Conservation (phyloP, 1,284 basidiomycete genomes). For the Wolfiporia cocos region DNA sequence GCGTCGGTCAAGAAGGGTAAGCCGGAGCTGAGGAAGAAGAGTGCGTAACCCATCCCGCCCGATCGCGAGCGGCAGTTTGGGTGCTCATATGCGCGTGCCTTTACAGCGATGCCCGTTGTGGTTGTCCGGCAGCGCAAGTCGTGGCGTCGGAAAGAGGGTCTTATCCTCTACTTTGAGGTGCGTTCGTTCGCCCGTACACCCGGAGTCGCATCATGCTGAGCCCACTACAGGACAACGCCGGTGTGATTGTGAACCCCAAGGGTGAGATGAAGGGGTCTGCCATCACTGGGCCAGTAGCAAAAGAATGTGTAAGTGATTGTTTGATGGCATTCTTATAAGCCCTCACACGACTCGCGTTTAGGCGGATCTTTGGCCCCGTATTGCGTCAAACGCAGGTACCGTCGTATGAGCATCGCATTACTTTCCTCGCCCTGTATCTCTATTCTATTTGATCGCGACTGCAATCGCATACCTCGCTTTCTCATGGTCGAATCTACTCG, state of each 20-base stretch:
- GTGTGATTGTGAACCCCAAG: conserved; percentile 98
- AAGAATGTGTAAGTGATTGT: conserved; percentile 77
- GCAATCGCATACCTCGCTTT: conserved; percentile 8
- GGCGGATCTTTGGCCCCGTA: conserved; percentile 99
- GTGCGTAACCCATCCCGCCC: conserved; percentile 57
- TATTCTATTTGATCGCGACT: conserved; percentile 17
- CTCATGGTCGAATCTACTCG: too few species aligned
- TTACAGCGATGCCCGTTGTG: conserved; percentile 91
- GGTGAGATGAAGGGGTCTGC: conserved; percentile 99
- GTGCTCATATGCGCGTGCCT: conserved; percentile 1
- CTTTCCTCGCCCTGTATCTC: conserved; percentile 18
- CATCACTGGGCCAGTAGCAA: conserved; percentile 96
- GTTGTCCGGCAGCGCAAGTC: conserved; percentile 98
- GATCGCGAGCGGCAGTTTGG: too few species aligned
- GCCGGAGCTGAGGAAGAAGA: conserved; percentile 99
- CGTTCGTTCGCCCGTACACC: conserved; percentile 15
- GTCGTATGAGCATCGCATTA: conserved; percentile 65
- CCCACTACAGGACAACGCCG: conserved; percentile 82
- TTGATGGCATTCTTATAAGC: background rate
- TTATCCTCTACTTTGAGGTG: conserved; percentile 98
- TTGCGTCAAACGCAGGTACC: conserved; percentile 96
- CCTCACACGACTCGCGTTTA: conserved; percentile 20
- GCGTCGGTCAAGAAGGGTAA: conserved; percentile 99
- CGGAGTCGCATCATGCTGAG: background rate
- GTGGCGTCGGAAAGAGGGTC: conserved; percentile 96